These are phyloP conservation scores for Sophora flavescens DNA, from an alignment of 306 rosid genomes.

Conservation along the genomic window DNA sequence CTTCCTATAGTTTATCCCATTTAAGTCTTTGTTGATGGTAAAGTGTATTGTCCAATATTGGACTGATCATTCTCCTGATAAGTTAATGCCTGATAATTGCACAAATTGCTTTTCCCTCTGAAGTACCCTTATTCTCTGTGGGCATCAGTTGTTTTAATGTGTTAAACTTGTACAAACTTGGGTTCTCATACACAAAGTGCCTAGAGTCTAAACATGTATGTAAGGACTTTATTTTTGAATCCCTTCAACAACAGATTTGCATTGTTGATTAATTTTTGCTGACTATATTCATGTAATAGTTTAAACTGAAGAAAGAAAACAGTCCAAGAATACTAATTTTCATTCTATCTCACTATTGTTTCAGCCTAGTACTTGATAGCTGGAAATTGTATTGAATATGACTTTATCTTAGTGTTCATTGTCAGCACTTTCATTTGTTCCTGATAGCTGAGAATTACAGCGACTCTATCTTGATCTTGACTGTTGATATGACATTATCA, in stretches of 20 bases:
- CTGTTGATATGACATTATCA: constrained; percentile 29
- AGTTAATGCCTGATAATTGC: constrained; percentile 8
- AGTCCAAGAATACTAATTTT: neutral
- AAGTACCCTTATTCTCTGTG: neutral
- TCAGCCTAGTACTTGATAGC: neutral
- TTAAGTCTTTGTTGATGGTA: too few species aligned
- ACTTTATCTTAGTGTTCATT: too few species aligned
- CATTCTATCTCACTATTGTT: neutral
- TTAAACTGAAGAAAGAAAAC: neutral
- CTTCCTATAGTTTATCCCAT: too few species aligned
- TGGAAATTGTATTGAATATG: neutral
- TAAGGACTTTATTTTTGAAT: constrained; percentile 29
- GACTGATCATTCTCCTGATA: too few species aligned
- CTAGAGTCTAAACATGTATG: constrained; percentile 13
- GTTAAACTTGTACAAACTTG: neutral
- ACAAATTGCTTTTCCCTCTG: constrained; percentile 13
- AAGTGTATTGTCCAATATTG: too few species aligned
- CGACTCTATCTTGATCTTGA: neutral
- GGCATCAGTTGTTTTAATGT: constrained; percentile 1
- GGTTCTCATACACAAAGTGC: neutral
- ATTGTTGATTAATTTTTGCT: neutral
- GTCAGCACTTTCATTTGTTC: neutral
- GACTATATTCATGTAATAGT: neutral
- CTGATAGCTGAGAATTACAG: too few species aligned
- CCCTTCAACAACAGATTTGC: neutral